Evolutionary conservation across 176 grass and related monocot species (phyloP).

Genomic region (Triticum timopheevii): DNA sequence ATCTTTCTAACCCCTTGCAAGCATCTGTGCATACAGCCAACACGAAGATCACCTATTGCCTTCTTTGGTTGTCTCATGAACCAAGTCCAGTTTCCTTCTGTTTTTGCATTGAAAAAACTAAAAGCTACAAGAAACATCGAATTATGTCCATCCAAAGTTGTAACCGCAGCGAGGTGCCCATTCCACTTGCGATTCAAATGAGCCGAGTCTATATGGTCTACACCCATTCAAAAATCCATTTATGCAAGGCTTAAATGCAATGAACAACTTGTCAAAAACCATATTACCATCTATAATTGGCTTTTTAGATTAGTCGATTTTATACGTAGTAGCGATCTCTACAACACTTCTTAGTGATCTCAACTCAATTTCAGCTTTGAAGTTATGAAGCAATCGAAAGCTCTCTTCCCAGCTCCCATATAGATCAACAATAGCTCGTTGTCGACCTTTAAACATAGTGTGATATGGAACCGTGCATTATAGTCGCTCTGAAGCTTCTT

Average conservation of each 20-base stretch:
- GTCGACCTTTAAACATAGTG: too few relatives aligned
- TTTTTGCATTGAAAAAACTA: neutral
- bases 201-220: neutral
- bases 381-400: neutral
- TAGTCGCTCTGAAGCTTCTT: too few relatives aligned
- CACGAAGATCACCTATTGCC: neutral
- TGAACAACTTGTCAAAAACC: neutral
- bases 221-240: neutral
- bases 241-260: neutral
- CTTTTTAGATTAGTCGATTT: too few relatives aligned
- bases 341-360: neutral
- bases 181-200: neutral
- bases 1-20: neutral
- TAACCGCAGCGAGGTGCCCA: neutral
- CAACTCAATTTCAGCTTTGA: neutral
- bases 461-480: too few relatives aligned
- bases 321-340: neutral
- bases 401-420: neutral
- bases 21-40: neutral
- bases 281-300: neutral
- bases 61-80: neutral
- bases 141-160: neutral
- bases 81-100: neutral
- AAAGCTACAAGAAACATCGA: neutral
- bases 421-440: neutral